Percentiles rank a stretch among this genome's conserved stretches.
These are phyloP conservation scores for Pichia terricola DNA, from an alignment of 1,139 yeast species.

Conservation along the genomic window DNA sequence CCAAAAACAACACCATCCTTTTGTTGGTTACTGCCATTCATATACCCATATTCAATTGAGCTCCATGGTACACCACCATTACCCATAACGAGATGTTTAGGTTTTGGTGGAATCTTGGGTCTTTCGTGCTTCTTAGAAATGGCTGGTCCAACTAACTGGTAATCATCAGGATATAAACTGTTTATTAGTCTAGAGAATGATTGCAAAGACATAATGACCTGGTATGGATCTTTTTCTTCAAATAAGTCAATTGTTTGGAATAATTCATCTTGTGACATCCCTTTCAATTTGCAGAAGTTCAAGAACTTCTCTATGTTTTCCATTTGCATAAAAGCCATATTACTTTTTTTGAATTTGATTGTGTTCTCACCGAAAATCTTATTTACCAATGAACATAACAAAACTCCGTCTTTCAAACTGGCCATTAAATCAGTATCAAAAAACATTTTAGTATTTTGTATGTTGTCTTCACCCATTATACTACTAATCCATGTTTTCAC, in stretches of 20 bases:
- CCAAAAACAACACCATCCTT: conserved; percentile 45
- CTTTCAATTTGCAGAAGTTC: conserved; percentile 46
- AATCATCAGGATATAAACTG: conserved; percentile 22
- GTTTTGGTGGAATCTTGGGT: conserved; percentile 33
- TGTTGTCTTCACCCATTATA: conserved; percentile 21
- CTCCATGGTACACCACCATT: conserved; percentile 36
- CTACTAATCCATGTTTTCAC: conserved; percentile 41
- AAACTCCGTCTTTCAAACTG: conserved; percentile 54
- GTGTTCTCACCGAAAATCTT: conserved; percentile 29
- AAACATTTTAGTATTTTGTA: neutral
- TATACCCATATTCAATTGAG: conserved; percentile 47
- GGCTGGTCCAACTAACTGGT: conserved; percentile 27
- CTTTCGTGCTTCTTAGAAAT: conserved; percentile 30
- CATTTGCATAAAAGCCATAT: conserved; percentile 76
- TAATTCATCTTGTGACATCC: conserved; percentile 75
- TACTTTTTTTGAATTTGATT: conserved; percentile 50
- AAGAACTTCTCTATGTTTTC: conserved; percentile 75
- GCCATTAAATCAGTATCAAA: conserved; percentile 35
- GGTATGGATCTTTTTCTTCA: conserved; percentile 69
- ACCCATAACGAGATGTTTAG: conserved; percentile 24
- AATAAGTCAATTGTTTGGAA: conserved; percentile 76
- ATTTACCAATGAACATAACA: conserved; percentile 43
- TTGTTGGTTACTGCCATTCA: conserved; percentile 45
- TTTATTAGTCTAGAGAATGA: conserved; percentile 61
- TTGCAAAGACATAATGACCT: conserved; percentile 62